These are phyloP conservation scores for Candida oleophila DNA, from an alignment of 805 yeast genomes.

Conservation along the genomic window DNA sequence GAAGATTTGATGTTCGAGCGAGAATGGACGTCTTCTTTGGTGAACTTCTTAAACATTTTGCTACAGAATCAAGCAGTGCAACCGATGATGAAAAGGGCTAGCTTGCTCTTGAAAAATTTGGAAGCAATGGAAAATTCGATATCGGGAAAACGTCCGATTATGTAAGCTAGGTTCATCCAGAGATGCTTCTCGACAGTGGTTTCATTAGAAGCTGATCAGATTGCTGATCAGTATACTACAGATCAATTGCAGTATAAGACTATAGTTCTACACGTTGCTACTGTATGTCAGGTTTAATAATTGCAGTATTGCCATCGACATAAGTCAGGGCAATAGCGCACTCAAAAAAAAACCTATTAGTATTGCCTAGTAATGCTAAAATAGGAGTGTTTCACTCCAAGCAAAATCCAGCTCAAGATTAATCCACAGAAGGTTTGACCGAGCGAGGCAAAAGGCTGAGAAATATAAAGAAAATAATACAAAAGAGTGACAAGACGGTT, in stretches of 20 bases:
- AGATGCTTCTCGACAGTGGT: too few relatives aligned
- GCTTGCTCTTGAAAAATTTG: too few relatives aligned
- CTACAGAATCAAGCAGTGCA: too few relatives aligned
- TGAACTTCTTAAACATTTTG: constrained; percentile 61
- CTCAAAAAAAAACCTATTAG: constrained; percentile 43
- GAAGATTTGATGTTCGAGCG: constrained; percentile 91
- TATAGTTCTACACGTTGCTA: neutral
- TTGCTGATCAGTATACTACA: too few relatives aligned
- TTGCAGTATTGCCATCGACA: constrained; percentile 44
- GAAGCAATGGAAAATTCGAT: too few relatives aligned
- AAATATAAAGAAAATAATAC: too few relatives aligned
- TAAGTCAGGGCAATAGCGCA: constrained; percentile 41
- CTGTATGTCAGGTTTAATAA: constrained; percentile 40
- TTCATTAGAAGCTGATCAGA: too few relatives aligned
- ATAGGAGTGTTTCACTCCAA: neutral
- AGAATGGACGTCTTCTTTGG: constrained; percentile 84
- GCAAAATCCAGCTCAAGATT: constrained; percentile 48
- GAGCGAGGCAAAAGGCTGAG: constrained; percentile 50
- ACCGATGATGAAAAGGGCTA: neutral
- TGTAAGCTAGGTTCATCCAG: too few relatives aligned
- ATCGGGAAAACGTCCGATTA: too few relatives aligned
- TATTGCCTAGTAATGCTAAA: constrained; percentile 36
- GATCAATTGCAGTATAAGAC: too few relatives aligned
- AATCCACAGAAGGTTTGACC: constrained; percentile 24
- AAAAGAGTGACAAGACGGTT: neutral